Evolutionary conservation across 441 rosid species (phyloP).

Genomic region (Erodium moschatum): DNA sequence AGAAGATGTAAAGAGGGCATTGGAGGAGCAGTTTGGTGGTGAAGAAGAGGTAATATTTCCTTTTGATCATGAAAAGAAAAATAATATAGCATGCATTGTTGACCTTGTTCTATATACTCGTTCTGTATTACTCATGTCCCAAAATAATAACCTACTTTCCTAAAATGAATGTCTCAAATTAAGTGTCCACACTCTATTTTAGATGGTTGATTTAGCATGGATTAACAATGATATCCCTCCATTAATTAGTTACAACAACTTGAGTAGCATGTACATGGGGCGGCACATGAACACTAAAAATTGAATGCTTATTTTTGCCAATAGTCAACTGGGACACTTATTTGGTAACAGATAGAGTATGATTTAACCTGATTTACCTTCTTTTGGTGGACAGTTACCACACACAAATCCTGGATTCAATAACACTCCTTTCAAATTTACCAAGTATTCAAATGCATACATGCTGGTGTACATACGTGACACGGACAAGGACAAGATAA

Average conservation of each 20-base stretch:
- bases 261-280: conserved; percentile 15
- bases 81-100: background rate
- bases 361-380: conserved; percentile 1
- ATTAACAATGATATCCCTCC: too few species aligned
- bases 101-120: background rate
- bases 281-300: background rate
- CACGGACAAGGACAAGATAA: conserved; percentile 85
- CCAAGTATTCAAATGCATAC: conserved; percentile 89
- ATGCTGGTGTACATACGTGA: conserved; percentile 98
- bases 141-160: too few species aligned
- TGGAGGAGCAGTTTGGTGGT: conserved; percentile 97
- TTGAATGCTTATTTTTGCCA: background rate
- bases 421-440: conserved; percentile 77
- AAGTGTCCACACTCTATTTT: too few species aligned
- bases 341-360: background rate
- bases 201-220: too few species aligned
- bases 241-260: background rate
- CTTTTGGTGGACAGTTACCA: conserved; percentile 45
- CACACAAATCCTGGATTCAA: conserved; percentile 89
- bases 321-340: background rate
- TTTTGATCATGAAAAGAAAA: background rate
- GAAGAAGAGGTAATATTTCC: conserved; percentile 75
- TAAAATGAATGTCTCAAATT: too few species aligned
- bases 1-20: conserved; percentile 80
- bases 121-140: background rate